Base-by-base conservation (phyloP, 345 rosid species). In the Viola odorata region DNA sequence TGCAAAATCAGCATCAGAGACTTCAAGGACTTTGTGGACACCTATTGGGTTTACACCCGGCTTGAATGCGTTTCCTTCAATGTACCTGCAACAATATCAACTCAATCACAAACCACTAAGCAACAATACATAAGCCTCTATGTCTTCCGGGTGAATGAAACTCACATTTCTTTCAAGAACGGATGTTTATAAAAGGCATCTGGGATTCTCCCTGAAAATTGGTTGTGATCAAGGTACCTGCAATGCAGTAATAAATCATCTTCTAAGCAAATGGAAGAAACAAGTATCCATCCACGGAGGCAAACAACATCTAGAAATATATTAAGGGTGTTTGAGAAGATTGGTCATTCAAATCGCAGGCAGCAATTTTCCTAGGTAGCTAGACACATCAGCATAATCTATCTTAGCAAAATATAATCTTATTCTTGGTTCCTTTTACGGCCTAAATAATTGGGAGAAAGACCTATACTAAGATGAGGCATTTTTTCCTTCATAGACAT, bases 171-270 rank as follows among this genome's bases (percentile, higher is more conserved):
- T 65, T 83, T 88, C 68, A 86, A 77, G 72, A 59, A 80, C 8
- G 79, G 85, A 53, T 83, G 90, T 62, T 77, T 81, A 66, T 88
- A 88, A 41, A 88, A 80, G 44, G 82, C 82, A 47, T 81, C 82
- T 23, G 94, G 87, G 44, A 91, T 83, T 72, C 68, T 76, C 53
- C 96, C 97, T 5, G 79, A 66, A 65, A 88, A 86, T 51, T 81
- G 89, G 65, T 91, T 86, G 80, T 84, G 87, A 74, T 91, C 95
- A 77, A 88, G 68, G 80, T 88, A 83, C 80, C 95, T 82, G 82
- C 63, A 75, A 57, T 40, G 16, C 23, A 55, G 63, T 45, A 40
- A 37, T 41, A n/a, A 10, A n/a, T 0, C 47, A 36, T 37, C 38
- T 36, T n/a, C n/a, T 47, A 67, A 12, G 48, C 14, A 57, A 7